Base-by-base conservation (phyloP, 768 basidiomycete genomes). In the Leccinum arenicola region DNA sequence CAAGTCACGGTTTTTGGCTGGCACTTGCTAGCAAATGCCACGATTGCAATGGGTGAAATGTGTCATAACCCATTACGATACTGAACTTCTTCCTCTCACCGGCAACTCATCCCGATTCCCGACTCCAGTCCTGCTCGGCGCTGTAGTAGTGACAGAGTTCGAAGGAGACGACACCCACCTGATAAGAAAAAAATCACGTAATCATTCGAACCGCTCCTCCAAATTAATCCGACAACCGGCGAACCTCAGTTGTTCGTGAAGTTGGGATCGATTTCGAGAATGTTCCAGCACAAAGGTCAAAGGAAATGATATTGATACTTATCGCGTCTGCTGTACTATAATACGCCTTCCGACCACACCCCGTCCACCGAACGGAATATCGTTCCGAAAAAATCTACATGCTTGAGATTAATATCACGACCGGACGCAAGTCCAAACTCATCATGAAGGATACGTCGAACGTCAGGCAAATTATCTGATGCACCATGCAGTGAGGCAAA, bases 211-310 rank as follows among this genome's bases (percentile, higher is more conserved):
- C 12, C 31, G 31, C 31, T 31, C 31, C 3, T 43, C 14, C 35
- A 36, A 36, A 6, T 36, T 38, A 35, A 35, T 35, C 33, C 33
- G 40, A 19, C 7, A 43, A 43, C n/a, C 6, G 33, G 9, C 1
- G 31, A 31, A 10, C 31, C 33, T 38, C 19, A 9, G 19, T 45
- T 45, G 3, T 10, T 19, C 45, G 19, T 19, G 47, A 21, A 4
- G 27, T 25, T 23, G n/a, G 9, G 7, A 48, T 97, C 58, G 83
- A 96, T 70, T 98, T 94, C 69, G 82, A 86, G 65, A 78, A 89
- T 67, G 79, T 83, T n/a, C 69, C 70, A 1, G 85, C 90, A 3
- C 86, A 91, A 70, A 81, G 89, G 91, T 89, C 33, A 64, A 61
- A 60, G 25, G 1, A 52, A 45, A 27, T 50, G 56, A 27, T 35